These are phyloP conservation scores for Echeveria elegans DNA, from an alignment of 164 flowering plant species.

Conservation along the genomic window DNA sequence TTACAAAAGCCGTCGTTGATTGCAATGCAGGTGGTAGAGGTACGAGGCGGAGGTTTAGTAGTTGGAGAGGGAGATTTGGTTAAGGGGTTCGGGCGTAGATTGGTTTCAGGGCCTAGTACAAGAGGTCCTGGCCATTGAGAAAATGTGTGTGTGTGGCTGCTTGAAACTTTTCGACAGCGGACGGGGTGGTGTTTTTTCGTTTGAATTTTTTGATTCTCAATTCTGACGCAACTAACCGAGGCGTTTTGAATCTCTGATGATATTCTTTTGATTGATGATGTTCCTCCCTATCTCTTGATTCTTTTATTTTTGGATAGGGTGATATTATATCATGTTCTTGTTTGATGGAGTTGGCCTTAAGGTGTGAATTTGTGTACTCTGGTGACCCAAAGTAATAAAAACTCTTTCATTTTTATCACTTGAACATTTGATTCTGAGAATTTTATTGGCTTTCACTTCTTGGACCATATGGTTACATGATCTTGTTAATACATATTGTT, in stretches of 20 bases:
- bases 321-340: not conserved
- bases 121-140: constrained; percentile 6
- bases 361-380: no score
- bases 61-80: not conserved
- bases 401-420: not conserved
- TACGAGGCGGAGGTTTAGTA: not conserved
- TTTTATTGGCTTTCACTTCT: no score
- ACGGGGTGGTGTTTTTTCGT: not conserved
- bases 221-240: not conserved
- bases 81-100: not conserved
- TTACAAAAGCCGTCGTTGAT: not conserved
- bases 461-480: no score
- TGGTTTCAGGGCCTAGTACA: not conserved
- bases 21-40: not conserved
- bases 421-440: no score
- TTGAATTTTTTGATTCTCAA: not conserved
- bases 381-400: not conserved
- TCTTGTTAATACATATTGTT: no score
- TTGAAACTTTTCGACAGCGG: no score
- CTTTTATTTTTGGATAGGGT: not conserved
- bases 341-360: not conserved
- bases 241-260: not conserved
- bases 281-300: not conserved
- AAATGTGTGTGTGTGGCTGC: not conserved
- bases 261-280: not conserved